Percentiles rank a stretch among this genome's conserved stretches.
These are phyloP conservation scores for Blastocystis sp. DNA, from an alignment of 352 stramenopile species.

Conservation along the genomic window DNA sequence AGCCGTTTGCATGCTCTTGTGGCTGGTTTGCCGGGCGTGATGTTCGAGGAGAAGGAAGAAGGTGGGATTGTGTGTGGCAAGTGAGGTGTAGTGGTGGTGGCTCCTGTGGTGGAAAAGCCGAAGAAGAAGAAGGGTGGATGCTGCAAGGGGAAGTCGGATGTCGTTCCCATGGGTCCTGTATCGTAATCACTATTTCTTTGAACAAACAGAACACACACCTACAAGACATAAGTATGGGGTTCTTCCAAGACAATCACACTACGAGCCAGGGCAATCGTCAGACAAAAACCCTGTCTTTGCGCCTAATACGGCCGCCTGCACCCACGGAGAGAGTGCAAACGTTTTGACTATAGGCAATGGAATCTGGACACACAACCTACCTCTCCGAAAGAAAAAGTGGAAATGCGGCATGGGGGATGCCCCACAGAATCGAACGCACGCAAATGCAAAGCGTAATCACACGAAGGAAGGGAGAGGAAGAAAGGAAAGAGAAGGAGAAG, in stretches of 20 bases:
- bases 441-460: not conserved
- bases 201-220: conserved; percentile 57
- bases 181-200: not conserved
- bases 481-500: not conserved
- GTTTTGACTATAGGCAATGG: conserved; percentile 67
- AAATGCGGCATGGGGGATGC: not conserved
- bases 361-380: not conserved
- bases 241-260: conserved; percentile 45
- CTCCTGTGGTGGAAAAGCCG: not conserved
- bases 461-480: not conserved
- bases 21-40: not conserved
- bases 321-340: conserved; percentile 45
- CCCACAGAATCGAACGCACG: not conserved
- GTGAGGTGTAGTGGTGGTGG: not conserved
- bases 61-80: not conserved
- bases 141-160: conserved; percentile 62
- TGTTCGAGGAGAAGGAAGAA: not conserved
- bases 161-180: conserved; percentile 40
- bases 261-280: conserved; percentile 16
- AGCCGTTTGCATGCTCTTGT: not conserved
- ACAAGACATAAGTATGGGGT: conserved; percentile 52
- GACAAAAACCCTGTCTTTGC: conserved; percentile 59
- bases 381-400: conserved; percentile 27
- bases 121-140: conserved; percentile 62
- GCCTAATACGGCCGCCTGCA: conserved; percentile 63